Evolutionary conservation across 768 basidiomycete species (phyloP).

Genomic region (Pisolithus microcarpus): DNA sequence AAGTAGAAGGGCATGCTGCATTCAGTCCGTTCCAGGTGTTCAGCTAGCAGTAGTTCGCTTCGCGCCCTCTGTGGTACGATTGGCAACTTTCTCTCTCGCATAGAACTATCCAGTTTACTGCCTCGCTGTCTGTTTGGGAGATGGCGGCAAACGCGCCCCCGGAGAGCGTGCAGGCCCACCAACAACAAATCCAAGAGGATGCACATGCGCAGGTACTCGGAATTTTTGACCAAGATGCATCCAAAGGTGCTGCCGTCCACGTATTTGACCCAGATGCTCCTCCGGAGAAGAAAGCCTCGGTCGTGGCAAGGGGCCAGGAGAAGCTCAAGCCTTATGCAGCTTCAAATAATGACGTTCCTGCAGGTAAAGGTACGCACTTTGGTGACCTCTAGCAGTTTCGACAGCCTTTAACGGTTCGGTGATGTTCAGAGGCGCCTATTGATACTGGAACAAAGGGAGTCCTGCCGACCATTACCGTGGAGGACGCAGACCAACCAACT

Average conservation of each 20-base stretch:
- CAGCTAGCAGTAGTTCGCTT: too few species aligned
- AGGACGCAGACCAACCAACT: conserved; percentile 41
- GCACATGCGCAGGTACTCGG: conserved; percentile 35
- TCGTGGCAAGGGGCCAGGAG: conserved; percentile 45
- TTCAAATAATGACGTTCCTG: conserved; percentile 11
- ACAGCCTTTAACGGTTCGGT: background rate
- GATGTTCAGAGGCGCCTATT: conserved; percentile 35
- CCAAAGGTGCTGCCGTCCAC: conserved; percentile 51
- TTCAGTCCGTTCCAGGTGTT: too few species aligned
- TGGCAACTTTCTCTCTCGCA: conserved; percentile 5
- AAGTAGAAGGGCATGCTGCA: too few species aligned
- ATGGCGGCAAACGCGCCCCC: conserved; percentile 33
- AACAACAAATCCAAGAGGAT: conserved; percentile 21
- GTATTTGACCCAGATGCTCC: conserved; percentile 71
- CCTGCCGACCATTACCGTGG: conserved; percentile 68
- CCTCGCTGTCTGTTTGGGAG: conserved; percentile 8
- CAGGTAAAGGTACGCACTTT: conserved; percentile 26
- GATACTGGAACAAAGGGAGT: conserved; percentile 37
- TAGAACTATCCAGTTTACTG: conserved; percentile 13
- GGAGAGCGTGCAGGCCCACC: conserved; percentile 5
- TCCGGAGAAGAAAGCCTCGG: conserved; percentile 67
- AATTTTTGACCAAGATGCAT: conserved; percentile 38
- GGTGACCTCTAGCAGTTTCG: conserved; percentile 8
- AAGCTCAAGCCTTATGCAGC: conserved; percentile 38
- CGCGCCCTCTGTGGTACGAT: too few species aligned